phyloP scores from a whole-genome alignment of 805 yeast genomes.

The Lachancea fermentati region DNA sequence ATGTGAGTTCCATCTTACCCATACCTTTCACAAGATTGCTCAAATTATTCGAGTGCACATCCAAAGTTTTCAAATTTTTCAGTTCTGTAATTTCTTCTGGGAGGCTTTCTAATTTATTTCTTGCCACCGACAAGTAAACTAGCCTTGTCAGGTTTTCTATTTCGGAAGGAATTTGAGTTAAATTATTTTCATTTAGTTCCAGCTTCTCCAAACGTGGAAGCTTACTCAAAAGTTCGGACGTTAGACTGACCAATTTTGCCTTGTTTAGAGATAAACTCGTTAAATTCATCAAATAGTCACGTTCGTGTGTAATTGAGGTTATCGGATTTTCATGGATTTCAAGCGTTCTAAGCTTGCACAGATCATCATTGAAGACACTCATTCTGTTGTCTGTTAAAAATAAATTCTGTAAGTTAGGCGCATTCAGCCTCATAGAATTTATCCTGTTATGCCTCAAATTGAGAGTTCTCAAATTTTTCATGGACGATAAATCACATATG shows the following conservation, averaged over 20 bases:
- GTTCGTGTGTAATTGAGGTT: constrained; percentile 41
- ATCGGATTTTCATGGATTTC: constrained; percentile 81
- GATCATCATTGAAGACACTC: constrained; percentile 58
- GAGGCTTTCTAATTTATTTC: constrained; percentile 66
- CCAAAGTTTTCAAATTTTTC: constrained; percentile 56
- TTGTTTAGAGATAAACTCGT: constrained; percentile 71
- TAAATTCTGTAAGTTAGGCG: constrained; percentile 63
- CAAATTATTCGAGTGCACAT: constrained; percentile 79
- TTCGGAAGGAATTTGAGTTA: constrained; percentile 68
- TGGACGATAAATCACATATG: constrained; percentile 41
- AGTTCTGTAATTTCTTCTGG: constrained; percentile 64
- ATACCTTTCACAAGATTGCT: constrained; percentile 61
- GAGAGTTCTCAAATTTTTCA: constrained; percentile 57
- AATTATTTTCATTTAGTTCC: constrained; percentile 73
- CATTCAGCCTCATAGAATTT: constrained; percentile 35
- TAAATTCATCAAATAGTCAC: constrained; percentile 48
- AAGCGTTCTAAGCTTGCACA: constrained; percentile 59
- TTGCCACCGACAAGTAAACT: constrained; percentile 60
- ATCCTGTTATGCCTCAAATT: constrained; percentile 71
- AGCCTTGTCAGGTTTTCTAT: constrained; percentile 55
- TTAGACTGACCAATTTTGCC: constrained; percentile 74
- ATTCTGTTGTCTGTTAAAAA: constrained; percentile 72
- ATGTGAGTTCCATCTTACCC: constrained; percentile 57
- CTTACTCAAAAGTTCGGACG: constrained; percentile 53
- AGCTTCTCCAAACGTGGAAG: constrained; percentile 67